These are phyloP conservation scores for Mortierella antarctica DNA, from an alignment of 192 early-diverging fungal genomes.

Conservation along the genomic window DNA sequence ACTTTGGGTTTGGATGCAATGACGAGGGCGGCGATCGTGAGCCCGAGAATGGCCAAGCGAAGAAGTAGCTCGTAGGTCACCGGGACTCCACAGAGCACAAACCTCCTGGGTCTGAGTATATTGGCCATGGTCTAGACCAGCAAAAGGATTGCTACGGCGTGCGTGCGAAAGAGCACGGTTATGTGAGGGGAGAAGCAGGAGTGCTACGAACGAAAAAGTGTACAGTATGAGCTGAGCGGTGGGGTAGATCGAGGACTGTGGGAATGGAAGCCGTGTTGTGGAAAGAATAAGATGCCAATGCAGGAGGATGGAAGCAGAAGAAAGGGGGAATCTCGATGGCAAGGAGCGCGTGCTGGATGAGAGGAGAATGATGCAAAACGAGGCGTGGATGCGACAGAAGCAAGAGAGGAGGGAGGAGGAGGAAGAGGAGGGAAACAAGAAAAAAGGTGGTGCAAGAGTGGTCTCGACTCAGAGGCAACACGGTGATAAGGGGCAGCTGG, in stretches of 20 bases:
- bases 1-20: slow-evolving; percentile 24
- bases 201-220: no score
- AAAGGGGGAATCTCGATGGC: neutral
- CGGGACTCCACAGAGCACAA: slow-evolving; percentile 25
- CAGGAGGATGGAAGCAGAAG: no score
- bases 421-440: neutral
- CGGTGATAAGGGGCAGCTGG: no score
- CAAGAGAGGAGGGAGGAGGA: neutral
- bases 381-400: neutral
- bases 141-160: neutral
- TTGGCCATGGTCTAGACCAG: neutral
- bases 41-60: slow-evolving; percentile 6
- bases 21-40: slow-evolving; percentile 16
- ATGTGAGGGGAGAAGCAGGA: no score
- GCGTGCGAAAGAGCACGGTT: neutral
- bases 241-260: neutral
- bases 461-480: no score
- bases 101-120: slow-evolving; percentile 6
- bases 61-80: slow-evolving; percentile 34
- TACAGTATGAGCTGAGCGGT: neutral
- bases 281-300: neutral
- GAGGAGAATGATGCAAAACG: neutral
- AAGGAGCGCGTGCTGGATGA: neutral
- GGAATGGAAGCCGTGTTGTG: neutral
- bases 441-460: neutral